A percentile compares a stretch with the other conserved stretches of the same genome.
These are phyloP conservation scores for Phytophthora aleatoria DNA, from an alignment of 352 stramenopile species.

Conservation along the genomic window DNA sequence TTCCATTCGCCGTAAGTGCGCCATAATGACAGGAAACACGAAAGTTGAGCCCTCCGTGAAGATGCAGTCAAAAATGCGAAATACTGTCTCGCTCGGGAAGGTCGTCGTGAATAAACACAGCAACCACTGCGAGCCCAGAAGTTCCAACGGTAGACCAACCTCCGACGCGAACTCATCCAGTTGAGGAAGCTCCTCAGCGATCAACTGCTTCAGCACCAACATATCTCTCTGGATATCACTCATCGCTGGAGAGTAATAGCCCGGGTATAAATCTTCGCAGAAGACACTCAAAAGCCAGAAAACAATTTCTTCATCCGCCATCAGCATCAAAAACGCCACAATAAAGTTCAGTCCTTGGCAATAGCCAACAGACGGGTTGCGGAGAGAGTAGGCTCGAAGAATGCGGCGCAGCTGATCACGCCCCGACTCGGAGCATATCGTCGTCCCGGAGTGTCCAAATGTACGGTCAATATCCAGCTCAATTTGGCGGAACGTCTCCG, in stretches of 20 bases:
- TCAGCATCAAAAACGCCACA: constrained; percentile 81
- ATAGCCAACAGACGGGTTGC: constrained; percentile 82
- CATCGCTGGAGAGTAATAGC: constrained; percentile 91
- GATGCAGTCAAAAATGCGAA: constrained; percentile 89
- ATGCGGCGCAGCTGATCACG: constrained; percentile 65
- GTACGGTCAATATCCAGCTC: constrained; percentile 88
- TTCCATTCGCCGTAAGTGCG: constrained; percentile 72
- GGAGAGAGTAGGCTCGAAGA: constrained; percentile 80
- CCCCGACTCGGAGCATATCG: constrained; percentile 60
- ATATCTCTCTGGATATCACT: constrained; percentile 90
- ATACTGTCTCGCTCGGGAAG: constrained; percentile 85
- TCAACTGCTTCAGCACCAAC: constrained; percentile 87
- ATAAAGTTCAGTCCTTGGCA: constrained; percentile 92
- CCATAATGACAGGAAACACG: constrained; percentile 85
- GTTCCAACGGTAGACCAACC: constrained; percentile 82
- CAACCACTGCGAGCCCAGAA: constrained; percentile 90
- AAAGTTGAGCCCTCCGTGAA: constrained; percentile 83
- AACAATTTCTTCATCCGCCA: constrained; percentile 84
- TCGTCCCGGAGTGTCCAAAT: constrained; percentile 77
- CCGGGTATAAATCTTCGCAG: constrained; percentile 89
- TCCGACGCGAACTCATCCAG: constrained; percentile 79
- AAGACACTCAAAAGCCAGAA: constrained; percentile 91
- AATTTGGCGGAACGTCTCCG: constrained; percentile 77
- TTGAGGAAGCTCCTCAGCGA: constrained; percentile 76
- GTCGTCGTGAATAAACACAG: constrained; percentile 92